Percentiles rank a stretch among this genome's conserved stretches.
Evolutionary conservation across 306 rosid genomes (phyloP).

Genomic region (Pachyrhizus erosus): DNA sequence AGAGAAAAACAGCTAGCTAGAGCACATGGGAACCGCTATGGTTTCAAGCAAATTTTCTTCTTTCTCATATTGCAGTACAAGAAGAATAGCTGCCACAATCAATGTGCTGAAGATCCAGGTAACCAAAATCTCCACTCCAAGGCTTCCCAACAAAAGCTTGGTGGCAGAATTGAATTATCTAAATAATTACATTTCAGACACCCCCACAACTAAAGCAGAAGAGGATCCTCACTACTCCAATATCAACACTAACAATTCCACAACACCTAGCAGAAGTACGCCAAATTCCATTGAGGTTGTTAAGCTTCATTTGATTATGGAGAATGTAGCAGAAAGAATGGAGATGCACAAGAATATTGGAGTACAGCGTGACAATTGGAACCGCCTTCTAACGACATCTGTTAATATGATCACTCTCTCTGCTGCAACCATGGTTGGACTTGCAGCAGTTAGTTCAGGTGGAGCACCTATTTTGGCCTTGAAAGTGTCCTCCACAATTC

Average conservation of each 20-base stretch:
- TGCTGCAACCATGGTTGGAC: conserved; percentile 72
- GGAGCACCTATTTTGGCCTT: conserved; percentile 56
- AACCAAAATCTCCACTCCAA: conserved; percentile 44
- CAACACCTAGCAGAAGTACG: not conserved
- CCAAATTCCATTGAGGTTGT: conserved; percentile 37
- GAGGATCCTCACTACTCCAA: conserved; percentile 12
- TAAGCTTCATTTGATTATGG: conserved; percentile 67
- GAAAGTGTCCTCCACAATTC: conserved; percentile 69
- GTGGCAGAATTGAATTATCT: conserved; percentile 49
- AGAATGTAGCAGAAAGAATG: conserved; percentile 66
- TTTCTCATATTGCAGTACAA: conserved; percentile 21
- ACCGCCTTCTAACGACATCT: conserved; percentile 62
- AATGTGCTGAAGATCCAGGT: conserved; percentile 40
- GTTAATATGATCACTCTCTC: conserved; percentile 69
- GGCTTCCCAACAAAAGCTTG: conserved; percentile 41
- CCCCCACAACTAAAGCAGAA: conserved; percentile 28
- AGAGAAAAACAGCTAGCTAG: conserved; percentile 5
- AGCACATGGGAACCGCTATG: conserved; percentile 53
- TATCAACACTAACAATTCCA: not conserved
- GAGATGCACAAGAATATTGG: conserved; percentile 83
- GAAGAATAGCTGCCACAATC: conserved; percentile 44
- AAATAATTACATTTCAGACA: conserved; percentile 26
- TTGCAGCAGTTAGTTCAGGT: conserved; percentile 49
- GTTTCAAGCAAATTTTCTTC: conserved; percentile 41
- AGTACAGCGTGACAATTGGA: conserved; percentile 87